Evolutionary conservation across 148 eudicot species (phyloP).

Genomic region (Selenicereus undatus): DNA sequence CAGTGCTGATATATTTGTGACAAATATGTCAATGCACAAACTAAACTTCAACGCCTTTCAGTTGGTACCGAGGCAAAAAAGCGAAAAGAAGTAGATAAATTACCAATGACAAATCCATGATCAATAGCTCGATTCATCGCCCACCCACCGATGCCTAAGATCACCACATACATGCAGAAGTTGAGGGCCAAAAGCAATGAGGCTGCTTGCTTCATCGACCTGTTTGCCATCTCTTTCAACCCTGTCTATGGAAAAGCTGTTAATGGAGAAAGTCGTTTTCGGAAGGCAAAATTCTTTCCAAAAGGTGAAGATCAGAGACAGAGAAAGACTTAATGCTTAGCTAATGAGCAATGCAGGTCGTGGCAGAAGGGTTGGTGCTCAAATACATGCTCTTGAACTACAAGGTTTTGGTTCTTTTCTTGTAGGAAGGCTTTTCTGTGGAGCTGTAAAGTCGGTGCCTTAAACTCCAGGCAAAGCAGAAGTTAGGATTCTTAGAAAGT

Average conservation of each 20-base stretch:
- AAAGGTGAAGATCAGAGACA: background rate
- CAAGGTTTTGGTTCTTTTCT: conserved; percentile 49
- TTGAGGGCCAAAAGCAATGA: conserved; percentile 63
- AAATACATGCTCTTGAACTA: conserved; percentile 16
- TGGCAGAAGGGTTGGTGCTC: conserved; percentile 5
- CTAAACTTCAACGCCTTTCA: too few relatives aligned
- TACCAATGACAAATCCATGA: conserved; percentile 80
- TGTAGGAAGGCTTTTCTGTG: conserved; percentile 41
- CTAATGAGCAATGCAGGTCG: conserved; percentile 16
- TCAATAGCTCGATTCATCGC: conserved; percentile 59
- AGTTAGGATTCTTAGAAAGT: conserved; percentile 31
- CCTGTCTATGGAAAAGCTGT: background rate
- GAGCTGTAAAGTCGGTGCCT: conserved; percentile 54
- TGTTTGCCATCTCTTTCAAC: conserved; percentile 40
- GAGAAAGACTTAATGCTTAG: background rate
- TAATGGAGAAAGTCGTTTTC: background rate
- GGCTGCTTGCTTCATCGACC: conserved; percentile 46
- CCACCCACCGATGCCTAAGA: conserved; percentile 83
- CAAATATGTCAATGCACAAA: too few relatives aligned
- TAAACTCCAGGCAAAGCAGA: conserved; percentile 43
- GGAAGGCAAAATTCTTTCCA: too few relatives aligned
- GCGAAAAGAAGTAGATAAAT: background rate
- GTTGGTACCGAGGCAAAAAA: background rate
- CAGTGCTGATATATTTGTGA: too few relatives aligned
- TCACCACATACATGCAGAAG: conserved; percentile 74